These are phyloP conservation scores for Viridothelium virens DNA, from an alignment of 495 filamentous ascomycete species.

Conservation along the genomic window DNA sequence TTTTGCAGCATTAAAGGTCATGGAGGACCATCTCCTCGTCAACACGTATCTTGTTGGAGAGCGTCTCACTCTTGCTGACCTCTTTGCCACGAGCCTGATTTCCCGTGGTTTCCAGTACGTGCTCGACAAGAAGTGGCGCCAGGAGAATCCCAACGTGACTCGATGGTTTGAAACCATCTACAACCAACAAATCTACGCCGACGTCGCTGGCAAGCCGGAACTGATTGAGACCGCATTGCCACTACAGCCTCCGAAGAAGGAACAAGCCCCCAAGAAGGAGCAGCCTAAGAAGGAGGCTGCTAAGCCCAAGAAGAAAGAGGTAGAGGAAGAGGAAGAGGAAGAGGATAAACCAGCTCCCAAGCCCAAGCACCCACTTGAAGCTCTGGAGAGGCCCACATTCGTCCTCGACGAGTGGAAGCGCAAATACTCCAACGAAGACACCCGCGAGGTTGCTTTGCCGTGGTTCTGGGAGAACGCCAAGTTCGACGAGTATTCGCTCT, in stretches of 20 bases:
- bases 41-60: constrained; percentile 98
- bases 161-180: constrained; percentile 92
- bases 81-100: constrained; percentile 72
- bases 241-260: constrained; percentile 86
- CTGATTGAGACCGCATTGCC: constrained; percentile 81
- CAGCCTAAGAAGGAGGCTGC: constrained; percentile 46
- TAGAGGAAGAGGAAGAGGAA: constrained; percentile 63
- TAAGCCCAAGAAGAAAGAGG: constrained; percentile 44
- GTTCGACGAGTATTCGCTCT: constrained; percentile 89
- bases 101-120: constrained; percentile 79
- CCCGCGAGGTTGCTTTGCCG: constrained; percentile 69
- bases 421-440: constrained; percentile 95
- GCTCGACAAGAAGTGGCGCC: constrained; percentile 81
- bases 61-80: constrained; percentile 90
- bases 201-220: constrained; percentile 60
- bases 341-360: constrained; percentile 67
- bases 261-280: constrained; percentile 47
- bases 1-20: constrained; percentile 56
- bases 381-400: constrained; percentile 70
- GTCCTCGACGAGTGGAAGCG: constrained; percentile 96
- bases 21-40: constrained; percentile 79
- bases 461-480: constrained; percentile 98
- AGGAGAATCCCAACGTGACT: constrained; percentile 69
- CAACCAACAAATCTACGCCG: constrained; percentile 84
- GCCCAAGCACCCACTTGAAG: constrained; percentile 92